These are phyloP conservation scores for Sutorius eximius DNA, from an alignment of 1,284 basidiomycete species.

Conservation along the genomic window DNA sequence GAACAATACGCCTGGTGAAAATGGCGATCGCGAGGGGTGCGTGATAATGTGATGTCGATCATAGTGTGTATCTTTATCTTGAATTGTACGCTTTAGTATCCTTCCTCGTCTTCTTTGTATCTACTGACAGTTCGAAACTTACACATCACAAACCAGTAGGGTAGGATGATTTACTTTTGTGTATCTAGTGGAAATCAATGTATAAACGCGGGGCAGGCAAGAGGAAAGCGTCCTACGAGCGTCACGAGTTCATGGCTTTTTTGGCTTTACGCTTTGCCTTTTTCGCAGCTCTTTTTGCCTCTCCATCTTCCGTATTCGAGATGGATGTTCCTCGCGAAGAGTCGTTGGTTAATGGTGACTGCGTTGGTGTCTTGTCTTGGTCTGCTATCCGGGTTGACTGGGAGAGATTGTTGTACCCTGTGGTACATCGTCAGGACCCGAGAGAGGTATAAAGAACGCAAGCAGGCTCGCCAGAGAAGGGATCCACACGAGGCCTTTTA, in stretches of 20 bases:
- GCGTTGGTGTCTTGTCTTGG: not conserved
- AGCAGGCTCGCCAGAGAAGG: constrained; percentile 55
- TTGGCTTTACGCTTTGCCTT: constrained; percentile 26
- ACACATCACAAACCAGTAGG: constrained; percentile 14
- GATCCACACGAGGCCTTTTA: constrained; percentile 55
- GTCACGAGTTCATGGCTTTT: constrained; percentile 12
- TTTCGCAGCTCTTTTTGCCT: constrained; percentile 20
- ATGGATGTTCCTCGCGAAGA: constrained; percentile 14
- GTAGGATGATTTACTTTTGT: constrained; percentile 14
- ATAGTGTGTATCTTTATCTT: constrained; percentile 24
- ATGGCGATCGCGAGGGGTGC: constrained; percentile 43
- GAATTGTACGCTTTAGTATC: constrained; percentile 26
- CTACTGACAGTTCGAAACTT: constrained; percentile 23
- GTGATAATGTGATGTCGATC: constrained; percentile 41
- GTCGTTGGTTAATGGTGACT: not conserved
- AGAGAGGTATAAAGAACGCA: not conserved
- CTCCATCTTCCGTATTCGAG: constrained; percentile 12
- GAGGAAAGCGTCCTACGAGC: constrained; percentile 13
- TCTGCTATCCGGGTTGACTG: constrained; percentile 1
- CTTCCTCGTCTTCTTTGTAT: not conserved
- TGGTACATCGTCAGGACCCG: not conserved
- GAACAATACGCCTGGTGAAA: constrained; percentile 31
- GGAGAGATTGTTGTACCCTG: constrained; percentile 35
- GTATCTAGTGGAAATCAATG: constrained; percentile 17
- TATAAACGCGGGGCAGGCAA: constrained; percentile 11